These are phyloP conservation scores for Thermochaetoides dissita DNA, from an alignment of 2,329 filamentous ascomycete species.

Conservation along the genomic window DNA sequence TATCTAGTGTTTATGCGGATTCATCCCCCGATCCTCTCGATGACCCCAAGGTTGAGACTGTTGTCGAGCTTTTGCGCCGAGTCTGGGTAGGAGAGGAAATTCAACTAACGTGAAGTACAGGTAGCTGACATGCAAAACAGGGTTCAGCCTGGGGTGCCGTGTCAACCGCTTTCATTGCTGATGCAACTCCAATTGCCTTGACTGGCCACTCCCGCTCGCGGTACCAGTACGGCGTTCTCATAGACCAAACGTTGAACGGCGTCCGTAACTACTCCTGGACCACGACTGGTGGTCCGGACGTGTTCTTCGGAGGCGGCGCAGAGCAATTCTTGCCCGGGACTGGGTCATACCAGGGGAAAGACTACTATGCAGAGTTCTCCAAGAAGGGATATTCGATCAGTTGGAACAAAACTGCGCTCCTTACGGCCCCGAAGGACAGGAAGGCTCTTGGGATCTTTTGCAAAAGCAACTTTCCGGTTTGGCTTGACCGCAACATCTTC, in stretches of 20 bases:
- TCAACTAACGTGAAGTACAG: not conserved
- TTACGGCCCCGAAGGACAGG: constrained; percentile 39
- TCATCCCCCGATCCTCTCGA: constrained; percentile 61
- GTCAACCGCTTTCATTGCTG: constrained; percentile 67
- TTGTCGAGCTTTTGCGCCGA: constrained; percentile 63
- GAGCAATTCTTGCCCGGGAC: constrained; percentile 62
- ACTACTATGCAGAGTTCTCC: constrained; percentile 68
- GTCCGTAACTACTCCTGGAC: constrained; percentile 74
- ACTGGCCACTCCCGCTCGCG: constrained; percentile 60
- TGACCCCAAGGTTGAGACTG: constrained; percentile 75
- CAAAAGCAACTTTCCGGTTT: constrained; percentile 61
- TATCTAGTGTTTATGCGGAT: constrained; percentile 53
- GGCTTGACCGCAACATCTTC: constrained; percentile 77
- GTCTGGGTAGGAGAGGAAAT: constrained; percentile 37
- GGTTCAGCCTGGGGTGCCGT: constrained; percentile 51
- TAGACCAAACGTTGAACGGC: constrained; percentile 64
- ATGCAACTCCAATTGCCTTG: constrained; percentile 68
- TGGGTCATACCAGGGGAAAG: constrained; percentile 51
- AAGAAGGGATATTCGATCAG: constrained; percentile 59
- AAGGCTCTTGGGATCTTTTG: constrained; percentile 68
- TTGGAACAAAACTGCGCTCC: constrained; percentile 59
- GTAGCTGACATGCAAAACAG: constrained; percentile 13
- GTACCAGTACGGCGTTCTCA: constrained; percentile 53
- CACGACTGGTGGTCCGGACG: constrained; percentile 58
- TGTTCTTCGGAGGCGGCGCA: constrained; percentile 69